Conservation (phyloP, 139 green algal genomes). For the Haematococcus lacustris region DNA sequence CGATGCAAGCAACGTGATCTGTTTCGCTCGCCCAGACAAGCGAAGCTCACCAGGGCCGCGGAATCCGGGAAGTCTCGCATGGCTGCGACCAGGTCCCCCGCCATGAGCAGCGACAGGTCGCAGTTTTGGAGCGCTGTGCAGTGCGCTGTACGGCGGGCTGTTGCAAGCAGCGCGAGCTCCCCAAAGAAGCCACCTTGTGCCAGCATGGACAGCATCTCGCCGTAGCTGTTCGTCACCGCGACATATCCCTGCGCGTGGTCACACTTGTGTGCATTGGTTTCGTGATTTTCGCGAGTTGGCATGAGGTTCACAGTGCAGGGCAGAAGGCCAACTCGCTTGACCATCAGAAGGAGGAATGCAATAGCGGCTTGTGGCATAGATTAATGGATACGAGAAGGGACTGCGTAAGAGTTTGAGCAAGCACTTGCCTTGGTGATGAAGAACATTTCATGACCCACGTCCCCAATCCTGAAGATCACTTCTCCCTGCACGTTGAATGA, state of each 20-base stretch:
- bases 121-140: slow-evolving; percentile 44
- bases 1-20: too few species aligned
- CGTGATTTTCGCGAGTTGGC: too few species aligned
- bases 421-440: slow-evolving; percentile 48
- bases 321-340: too few species aligned
- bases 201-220: slow-evolving; percentile 48
- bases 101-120: slow-evolving; percentile 41
- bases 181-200: slow-evolving; percentile 49
- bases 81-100: slow-evolving; percentile 30
- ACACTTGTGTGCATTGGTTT: too few species aligned
- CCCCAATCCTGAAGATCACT: slow-evolving; percentile 45
- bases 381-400: neutral
- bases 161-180: slow-evolving; percentile 49
- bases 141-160: slow-evolving; percentile 39
- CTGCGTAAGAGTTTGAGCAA: neutral
- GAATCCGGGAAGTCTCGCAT: slow-evolving; percentile 51
- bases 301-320: neutral
- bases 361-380: too few species aligned
- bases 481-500: slow-evolving; percentile 46
- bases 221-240: slow-evolving; percentile 43
- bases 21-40: too few species aligned
- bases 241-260: slow-evolving; percentile 41
- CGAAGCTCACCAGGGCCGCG: slow-evolving; percentile 22
- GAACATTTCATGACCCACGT: slow-evolving; percentile 57
- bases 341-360: too few species aligned